phyloP scores from a whole-genome alignment of 108 stramenopile species.

The Nitzschia inconspicua region DNA sequence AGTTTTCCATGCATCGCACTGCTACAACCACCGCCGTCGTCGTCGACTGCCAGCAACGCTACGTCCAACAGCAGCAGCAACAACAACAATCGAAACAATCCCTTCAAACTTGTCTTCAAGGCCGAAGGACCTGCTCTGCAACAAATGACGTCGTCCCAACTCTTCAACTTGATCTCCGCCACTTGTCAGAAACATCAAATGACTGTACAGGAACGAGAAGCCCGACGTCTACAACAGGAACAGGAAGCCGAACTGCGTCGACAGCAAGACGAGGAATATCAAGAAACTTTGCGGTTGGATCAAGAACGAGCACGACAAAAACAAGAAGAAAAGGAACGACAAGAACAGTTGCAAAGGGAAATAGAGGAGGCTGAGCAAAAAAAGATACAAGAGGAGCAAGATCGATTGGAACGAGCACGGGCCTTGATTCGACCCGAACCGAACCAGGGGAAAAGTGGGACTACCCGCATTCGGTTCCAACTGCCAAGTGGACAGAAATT shows the following conservation, averaged over 20 bases:
- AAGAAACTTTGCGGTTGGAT: constrained; percentile 70
- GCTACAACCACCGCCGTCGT: constrained; percentile 41
- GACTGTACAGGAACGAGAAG: constrained; percentile 39
- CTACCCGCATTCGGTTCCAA: constrained; percentile 61
- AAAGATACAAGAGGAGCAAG: constrained; percentile 33
- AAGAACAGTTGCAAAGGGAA: constrained; percentile 19
- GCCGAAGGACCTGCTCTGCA: constrained; percentile 55
- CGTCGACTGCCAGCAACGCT: neutral
- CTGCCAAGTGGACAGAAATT: constrained; percentile 75
- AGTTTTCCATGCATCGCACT: constrained; percentile 66
- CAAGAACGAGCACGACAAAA: constrained; percentile 55
- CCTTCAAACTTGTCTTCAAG: constrained; percentile 57
- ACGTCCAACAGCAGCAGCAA: neutral
- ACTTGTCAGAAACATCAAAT: constrained; percentile 50
- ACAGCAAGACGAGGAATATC: constrained; percentile 83
- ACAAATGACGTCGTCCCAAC: constrained; percentile 29
- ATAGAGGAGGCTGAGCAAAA: constrained; percentile 18
- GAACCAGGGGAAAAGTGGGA: constrained; percentile 7
- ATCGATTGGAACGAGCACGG: constrained; percentile 43
- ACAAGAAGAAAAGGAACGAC: constrained; percentile 34
- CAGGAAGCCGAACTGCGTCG: constrained; percentile 65
- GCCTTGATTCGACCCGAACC: constrained; percentile 33
- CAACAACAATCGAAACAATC: neutral
- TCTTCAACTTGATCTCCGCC: constrained; percentile 40
- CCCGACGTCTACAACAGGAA: constrained; percentile 58